Evolutionary conservation across 495 filamentous ascomycete species (phyloP).

Genomic region (Chaetomidium leptoderma): DNA sequence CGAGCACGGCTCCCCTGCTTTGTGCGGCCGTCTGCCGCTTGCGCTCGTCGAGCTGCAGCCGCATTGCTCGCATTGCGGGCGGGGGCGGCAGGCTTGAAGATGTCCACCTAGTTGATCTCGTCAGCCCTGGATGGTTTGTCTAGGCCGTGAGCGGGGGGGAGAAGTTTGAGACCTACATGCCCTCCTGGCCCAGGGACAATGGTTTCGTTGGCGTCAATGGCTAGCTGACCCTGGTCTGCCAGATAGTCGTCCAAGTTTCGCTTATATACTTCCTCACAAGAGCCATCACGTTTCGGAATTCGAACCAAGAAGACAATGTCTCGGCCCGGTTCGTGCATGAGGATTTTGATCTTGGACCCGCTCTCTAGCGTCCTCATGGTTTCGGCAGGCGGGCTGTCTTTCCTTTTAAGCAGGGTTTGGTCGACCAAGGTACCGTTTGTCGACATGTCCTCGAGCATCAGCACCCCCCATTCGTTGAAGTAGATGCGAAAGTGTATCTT

Average conservation of each 20-base stretch:
- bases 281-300: constrained; percentile 67
- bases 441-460: constrained; percentile 90
- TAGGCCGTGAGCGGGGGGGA: neutral
- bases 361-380: constrained; percentile 59
- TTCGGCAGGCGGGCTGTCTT: constrained; percentile 37
- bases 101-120: constrained; percentile 25
- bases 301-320: constrained; percentile 76
- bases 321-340: constrained; percentile 45
- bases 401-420: constrained; percentile 51
- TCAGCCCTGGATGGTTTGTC: neutral
- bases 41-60: constrained; percentile 5
- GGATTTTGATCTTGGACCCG: constrained; percentile 68
- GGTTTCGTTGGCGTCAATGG: constrained; percentile 34
- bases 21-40: constrained; percentile 3
- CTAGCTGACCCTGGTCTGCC: constrained; percentile 18
- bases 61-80: neutral
- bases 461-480: constrained; percentile 66
- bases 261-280: constrained; percentile 52
- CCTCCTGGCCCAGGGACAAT: constrained; percentile 47
- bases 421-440: constrained; percentile 92
- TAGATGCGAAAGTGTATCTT: constrained; percentile 91
- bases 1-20: neutral
- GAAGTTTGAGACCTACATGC: constrained; percentile 34
- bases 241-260: constrained; percentile 57
- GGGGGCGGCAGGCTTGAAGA: constrained; percentile 25